phyloP scores from a whole-genome alignment of 2,329 filamentous ascomycete genomes.

The Cladosporium velox region DNA sequence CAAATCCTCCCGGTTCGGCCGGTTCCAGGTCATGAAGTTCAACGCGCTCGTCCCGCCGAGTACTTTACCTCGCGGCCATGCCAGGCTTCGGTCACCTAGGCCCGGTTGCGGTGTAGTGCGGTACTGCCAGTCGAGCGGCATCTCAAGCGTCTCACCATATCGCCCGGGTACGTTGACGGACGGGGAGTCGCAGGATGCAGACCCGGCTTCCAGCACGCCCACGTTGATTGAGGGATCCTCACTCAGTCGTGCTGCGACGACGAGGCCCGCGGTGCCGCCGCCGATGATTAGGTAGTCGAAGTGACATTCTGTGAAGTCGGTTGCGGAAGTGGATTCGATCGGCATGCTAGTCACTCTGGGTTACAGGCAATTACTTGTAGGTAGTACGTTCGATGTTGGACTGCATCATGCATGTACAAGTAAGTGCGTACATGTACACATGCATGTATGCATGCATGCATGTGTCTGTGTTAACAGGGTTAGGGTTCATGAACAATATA shows the following conservation, averaged over 20 bases:
- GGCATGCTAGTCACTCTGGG: background rate
- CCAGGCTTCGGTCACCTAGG: constrained; percentile 44
- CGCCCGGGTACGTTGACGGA: constrained; percentile 31
- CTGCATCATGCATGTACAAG: background rate
- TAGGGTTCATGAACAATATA: no score
- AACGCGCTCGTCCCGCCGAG: constrained; percentile 52
- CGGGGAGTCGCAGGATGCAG: constrained; percentile 26
- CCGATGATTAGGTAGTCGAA: constrained; percentile 35
- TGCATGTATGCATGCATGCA: no score
- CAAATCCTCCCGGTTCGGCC: constrained; percentile 37
- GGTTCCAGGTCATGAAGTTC: constrained; percentile 40
- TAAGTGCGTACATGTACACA: no score
- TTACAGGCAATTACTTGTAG: background rate
- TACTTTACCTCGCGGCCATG: constrained; percentile 50
- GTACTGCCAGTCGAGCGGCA: constrained; percentile 39
- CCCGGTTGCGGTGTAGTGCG: constrained; percentile 29
- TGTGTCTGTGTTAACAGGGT: no score
- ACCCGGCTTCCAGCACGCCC: constrained; percentile 37
- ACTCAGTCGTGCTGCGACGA: constrained; percentile 33
- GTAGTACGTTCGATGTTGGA: background rate
- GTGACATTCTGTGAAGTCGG: background rate
- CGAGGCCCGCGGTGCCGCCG: constrained; percentile 36
- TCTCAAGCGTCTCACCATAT: constrained; percentile 21
- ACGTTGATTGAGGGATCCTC: constrained; percentile 35
- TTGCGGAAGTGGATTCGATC: background rate